Evolutionary conservation across 345 rosid species (phyloP).

Genomic region (Euclidium syriacum): DNA sequence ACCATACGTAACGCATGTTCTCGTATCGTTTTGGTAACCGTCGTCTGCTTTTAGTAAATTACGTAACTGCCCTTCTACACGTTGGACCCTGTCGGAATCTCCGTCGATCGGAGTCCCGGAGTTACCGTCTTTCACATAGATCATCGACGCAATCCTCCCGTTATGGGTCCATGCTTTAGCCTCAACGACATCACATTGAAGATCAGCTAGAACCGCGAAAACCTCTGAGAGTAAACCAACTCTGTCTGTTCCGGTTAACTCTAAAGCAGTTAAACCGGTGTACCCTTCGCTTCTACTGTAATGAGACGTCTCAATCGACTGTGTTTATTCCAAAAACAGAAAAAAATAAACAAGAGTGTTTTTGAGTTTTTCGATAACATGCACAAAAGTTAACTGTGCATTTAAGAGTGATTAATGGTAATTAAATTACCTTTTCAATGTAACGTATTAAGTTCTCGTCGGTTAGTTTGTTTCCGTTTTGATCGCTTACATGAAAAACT

Average conservation of each 20-base stretch:
- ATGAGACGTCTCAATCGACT: constrained; percentile 63
- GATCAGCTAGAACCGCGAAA: constrained; percentile 73
- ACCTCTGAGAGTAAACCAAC: constrained; percentile 77
- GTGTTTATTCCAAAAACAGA: constrained; percentile 1
- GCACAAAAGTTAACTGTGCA: background rate
- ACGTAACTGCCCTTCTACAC: constrained; percentile 54
- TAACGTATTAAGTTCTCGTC: constrained; percentile 71
- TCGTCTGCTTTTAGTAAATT: constrained; percentile 77
- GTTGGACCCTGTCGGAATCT: constrained; percentile 48
- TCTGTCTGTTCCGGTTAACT: constrained; percentile 69
- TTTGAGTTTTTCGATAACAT: background rate
- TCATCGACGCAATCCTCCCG: constrained; percentile 60
- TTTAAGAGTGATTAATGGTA: background rate
- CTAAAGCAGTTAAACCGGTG: constrained; percentile 61
- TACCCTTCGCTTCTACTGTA: constrained; percentile 37
- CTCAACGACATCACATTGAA: constrained; percentile 67
- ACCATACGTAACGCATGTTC: constrained; percentile 60
- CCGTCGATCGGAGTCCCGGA: constrained; percentile 54
- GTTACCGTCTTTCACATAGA: constrained; percentile 60
- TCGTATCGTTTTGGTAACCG: constrained; percentile 65
- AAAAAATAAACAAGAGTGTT: background rate
- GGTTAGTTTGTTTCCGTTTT: constrained; percentile 71
- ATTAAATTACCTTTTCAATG: constrained; percentile 67
- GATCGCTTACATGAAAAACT: constrained; percentile 94
- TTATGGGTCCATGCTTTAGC: constrained; percentile 90